Conservation (phyloP, 1,139 yeast genomes). For the Meyerozyma guilliermondii region DNA sequence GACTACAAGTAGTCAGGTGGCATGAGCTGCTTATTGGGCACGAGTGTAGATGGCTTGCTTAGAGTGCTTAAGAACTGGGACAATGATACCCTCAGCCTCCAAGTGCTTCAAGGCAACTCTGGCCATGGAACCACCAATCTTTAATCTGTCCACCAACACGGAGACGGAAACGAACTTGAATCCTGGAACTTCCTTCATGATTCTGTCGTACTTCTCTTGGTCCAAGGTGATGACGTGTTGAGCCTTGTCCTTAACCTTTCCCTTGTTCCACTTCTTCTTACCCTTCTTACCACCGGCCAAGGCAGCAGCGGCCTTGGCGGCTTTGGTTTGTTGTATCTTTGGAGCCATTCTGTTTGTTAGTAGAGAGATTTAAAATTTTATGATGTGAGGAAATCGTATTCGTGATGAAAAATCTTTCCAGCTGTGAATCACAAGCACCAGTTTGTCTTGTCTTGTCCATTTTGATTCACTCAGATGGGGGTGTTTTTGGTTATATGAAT, state of each 20-base stretch:
- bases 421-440: too few relatives aligned
- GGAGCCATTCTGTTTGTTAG: constrained; percentile 84
- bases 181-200: constrained; percentile 98
- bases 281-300: constrained; percentile 99
- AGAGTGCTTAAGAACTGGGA: constrained; percentile 92
- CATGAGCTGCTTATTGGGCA: constrained; percentile 36
- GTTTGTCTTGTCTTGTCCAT: too few relatives aligned
- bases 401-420: too few relatives aligned
- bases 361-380: constrained; percentile 10
- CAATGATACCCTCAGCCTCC: constrained; percentile 92
- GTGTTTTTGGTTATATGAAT: too few relatives aligned
- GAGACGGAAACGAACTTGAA: constrained; percentile 98
- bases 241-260: constrained; percentile 99
- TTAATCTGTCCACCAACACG: constrained; percentile 97
- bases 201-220: constrained; percentile 98
- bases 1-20: constrained; percentile 1
- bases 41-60: constrained; percentile 95
- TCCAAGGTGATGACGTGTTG: constrained; percentile 96
- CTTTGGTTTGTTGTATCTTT: constrained; percentile 98
- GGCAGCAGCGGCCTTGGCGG: constrained; percentile 99
- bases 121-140: constrained; percentile 98
- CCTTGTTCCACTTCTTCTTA: constrained; percentile 99
- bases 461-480: too few relatives aligned
- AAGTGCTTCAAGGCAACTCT: constrained; percentile 96
- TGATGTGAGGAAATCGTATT: neutral